Evolutionary conservation across 352 stramenopile genomes (phyloP).

Genomic region (Pythium myriotylum): DNA sequence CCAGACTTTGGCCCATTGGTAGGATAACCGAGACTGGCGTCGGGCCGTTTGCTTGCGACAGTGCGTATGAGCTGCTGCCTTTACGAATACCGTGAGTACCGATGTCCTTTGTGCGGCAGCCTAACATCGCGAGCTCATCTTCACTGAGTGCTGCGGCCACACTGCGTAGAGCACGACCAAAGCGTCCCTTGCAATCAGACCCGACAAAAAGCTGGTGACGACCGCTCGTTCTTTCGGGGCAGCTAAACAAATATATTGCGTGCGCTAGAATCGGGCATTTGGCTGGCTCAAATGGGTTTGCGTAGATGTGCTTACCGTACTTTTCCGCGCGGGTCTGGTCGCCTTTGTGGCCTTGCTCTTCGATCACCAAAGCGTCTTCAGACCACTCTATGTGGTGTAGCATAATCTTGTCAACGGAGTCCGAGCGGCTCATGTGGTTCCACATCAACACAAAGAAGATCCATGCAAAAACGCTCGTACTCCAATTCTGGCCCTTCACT

Average conservation of each 20-base stretch:
- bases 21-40: slow-evolving; percentile 15
- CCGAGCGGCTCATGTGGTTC: slow-evolving; percentile 20
- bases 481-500: slow-evolving; percentile 3
- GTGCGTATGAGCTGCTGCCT: slow-evolving; percentile 16
- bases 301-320: slow-evolving; percentile 17
- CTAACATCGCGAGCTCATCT: slow-evolving; percentile 3
- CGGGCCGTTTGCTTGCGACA: slow-evolving; percentile 11
- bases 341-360: slow-evolving; percentile 23
- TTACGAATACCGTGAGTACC: slow-evolving; percentile 9
- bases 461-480: slow-evolving; percentile 2
- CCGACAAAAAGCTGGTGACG: slow-evolving; percentile 21
- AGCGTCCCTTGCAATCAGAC: slow-evolving; percentile 6
- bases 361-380: slow-evolving; percentile 13
- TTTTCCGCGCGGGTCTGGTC: slow-evolving; percentile 13
- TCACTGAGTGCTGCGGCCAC: slow-evolving; percentile 1
- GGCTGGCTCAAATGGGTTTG: slow-evolving; percentile 17
- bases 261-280: slow-evolving; percentile 18
- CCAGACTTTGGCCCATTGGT: slow-evolving; percentile 16
- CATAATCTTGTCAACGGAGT: slow-evolving; percentile 14
- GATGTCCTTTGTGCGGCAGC: slow-evolving; percentile 9
- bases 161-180: slow-evolving; percentile 3
- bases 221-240: background rate
- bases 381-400: slow-evolving; percentile 18
- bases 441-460: slow-evolving; percentile 20
- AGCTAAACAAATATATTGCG: slow-evolving; percentile 14